Base-by-base conservation (phyloP, 2,329 filamentous ascomycete species). In the Fusarium secorum region DNA sequence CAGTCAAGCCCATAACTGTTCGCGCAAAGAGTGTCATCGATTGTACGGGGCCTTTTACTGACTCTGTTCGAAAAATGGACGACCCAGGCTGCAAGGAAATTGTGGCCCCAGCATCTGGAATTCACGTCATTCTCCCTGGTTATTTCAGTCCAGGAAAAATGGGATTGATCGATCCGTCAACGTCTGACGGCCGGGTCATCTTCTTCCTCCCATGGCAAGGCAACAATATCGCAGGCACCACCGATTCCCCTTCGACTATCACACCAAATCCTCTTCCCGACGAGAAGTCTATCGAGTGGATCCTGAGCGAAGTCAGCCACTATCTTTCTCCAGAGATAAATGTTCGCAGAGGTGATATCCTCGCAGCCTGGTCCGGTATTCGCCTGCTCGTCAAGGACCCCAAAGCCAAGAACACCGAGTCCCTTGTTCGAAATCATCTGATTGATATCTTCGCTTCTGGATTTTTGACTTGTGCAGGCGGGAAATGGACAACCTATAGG, bases 191-290 rank as follows among this genome's bases (percentile, higher is more conserved):
- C 24, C 89, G 94, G 78, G 94, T 97, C 53, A 95, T 97, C 77
- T 97, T 97, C 88, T 97, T 97, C 86, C 86, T 97, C 42, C 94
- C 94, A 26, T 97, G 94, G 94, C 93, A 97, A 83, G 93, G 93
- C 52, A 96, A 96, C 82, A 97, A 93, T 18, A 96, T 97, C 77
- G 94, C 93, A 48, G 94, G 94, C 67, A 97, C 94, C 9, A 97
- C 93, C 11, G 94, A 97, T 78, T 90, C 92, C 41, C 90, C 93
- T 6, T 92, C 91, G 39, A 83, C 86, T 33, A 93, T 97, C 72
- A 88, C 10, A 97, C 93, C 11, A 93, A 97, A 78, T 90, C 92
- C 94, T 2, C 79, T 94, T 35, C 92, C 94, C 13, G 90, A 91
- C 33, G 93, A 97, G 81, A 97, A 82, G 91, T 97, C 72, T 74